Evolutionary conservation across 306 rosid species (phyloP).

Genomic region (Hylodesmum podocarpum): DNA sequence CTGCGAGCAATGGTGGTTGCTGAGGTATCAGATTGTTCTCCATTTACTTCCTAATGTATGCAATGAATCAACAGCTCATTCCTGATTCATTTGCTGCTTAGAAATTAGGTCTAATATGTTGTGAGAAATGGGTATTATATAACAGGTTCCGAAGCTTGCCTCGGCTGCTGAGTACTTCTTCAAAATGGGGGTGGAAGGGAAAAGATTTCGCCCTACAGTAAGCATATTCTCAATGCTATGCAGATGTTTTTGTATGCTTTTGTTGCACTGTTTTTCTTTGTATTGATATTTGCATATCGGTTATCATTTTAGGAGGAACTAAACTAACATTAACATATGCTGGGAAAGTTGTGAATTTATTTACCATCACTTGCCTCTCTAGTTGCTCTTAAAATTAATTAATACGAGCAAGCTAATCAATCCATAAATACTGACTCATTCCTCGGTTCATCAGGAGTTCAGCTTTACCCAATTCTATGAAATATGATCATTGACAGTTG

Average conservation of each 20-base stretch:
- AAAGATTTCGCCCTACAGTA: conserved; percentile 98
- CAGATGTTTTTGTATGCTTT: neutral
- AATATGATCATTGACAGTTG: neutral
- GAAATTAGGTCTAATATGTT: neutral
- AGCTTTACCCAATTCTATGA: neutral
- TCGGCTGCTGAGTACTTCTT: conserved; percentile 93
- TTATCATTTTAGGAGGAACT: conserved; percentile 9
- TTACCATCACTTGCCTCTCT: neutral
- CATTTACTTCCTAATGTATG: conserved; percentile 16
- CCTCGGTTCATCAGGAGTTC: neutral
- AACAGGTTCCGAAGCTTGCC: conserved; percentile 97
- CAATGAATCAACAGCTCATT: neutral
- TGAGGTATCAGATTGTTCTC: conserved; percentile 58
- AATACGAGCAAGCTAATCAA: neutral
- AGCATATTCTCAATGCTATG: conserved; percentile 26
- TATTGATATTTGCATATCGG: neutral
- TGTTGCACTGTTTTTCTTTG: neutral
- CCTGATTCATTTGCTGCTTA: conserved; percentile 7
- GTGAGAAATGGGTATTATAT: conserved; percentile 28
- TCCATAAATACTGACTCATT: neutral
- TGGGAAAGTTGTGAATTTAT: neutral
- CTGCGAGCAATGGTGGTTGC: conserved; percentile 79
- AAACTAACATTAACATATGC: neutral
- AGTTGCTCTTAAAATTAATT: neutral
- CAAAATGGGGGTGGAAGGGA: conserved; percentile 96